These are phyloP conservation scores for Penicillium samsonianum DNA, from an alignment of 495 filamentous ascomycete species.

Conservation along the genomic window DNA sequence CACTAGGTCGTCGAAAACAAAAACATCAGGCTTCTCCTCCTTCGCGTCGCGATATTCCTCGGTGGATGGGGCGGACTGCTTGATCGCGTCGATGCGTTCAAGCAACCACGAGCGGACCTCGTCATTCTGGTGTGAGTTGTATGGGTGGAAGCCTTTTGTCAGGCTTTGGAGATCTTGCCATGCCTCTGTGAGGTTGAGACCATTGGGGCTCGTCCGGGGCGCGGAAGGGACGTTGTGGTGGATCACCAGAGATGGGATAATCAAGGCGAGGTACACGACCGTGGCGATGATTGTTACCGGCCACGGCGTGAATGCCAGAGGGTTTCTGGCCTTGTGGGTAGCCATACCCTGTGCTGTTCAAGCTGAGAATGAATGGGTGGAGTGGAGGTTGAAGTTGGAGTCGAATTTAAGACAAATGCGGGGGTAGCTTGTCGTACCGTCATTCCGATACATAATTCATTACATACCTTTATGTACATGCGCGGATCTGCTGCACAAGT, in stretches of 20 bases:
- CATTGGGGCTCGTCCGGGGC: slow-evolving; percentile 58
- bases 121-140: slow-evolving; percentile 83
- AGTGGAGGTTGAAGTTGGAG: slow-evolving; percentile 18
- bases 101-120: slow-evolving; percentile 77
- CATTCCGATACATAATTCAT: slow-evolving; percentile 11
- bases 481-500: not conserved
- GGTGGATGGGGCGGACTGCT: slow-evolving; percentile 52
- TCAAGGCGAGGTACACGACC: slow-evolving; percentile 66
- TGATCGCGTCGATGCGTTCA: slow-evolving; percentile 64
- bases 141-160: slow-evolving; percentile 79
- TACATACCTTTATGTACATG: slow-evolving; percentile 10
- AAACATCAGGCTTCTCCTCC: slow-evolving; percentile 46
- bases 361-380: slow-evolving; percentile 3
- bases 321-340: slow-evolving; percentile 46
- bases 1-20: slow-evolving; percentile 73
- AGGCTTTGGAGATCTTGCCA: slow-evolving; percentile 81
- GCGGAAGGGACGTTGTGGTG: slow-evolving; percentile 73
- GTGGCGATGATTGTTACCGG: slow-evolving; percentile 74
- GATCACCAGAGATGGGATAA: slow-evolving; percentile 68
- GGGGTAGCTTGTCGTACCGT: slow-evolving; percentile 21
- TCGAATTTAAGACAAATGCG: slow-evolving; percentile 25
- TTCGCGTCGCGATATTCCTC: slow-evolving; percentile 16
- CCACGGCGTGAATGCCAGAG: slow-evolving; percentile 62
- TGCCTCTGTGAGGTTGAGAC: slow-evolving; percentile 77
- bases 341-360: slow-evolving; percentile 30